A percentile compares a stretch with the other conserved stretches of the same genome.
These are phyloP conservation scores for Scenedesmus sp. DNA, from an alignment of 163 green algal species.

Conservation along the genomic window DNA sequence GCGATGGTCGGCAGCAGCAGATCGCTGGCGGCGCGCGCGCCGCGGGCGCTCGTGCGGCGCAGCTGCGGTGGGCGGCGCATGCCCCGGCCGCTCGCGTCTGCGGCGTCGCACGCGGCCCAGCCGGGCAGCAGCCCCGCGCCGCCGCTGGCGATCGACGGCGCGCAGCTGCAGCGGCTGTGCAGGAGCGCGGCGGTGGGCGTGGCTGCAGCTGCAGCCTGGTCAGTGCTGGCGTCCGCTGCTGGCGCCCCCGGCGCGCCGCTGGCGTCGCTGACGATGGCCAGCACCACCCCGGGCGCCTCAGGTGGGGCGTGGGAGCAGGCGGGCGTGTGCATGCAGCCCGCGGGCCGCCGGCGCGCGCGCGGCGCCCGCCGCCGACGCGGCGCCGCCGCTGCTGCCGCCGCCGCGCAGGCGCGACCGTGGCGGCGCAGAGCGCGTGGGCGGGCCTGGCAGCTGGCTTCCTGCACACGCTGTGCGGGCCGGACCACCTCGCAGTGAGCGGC, in stretches of 20 bases:
- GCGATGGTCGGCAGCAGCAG: too few relatives aligned
- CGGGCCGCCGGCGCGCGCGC: background rate
- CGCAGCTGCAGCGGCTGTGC: conserved; percentile 30
- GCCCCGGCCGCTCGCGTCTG: too few relatives aligned
- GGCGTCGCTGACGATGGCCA: conserved; percentile 44
- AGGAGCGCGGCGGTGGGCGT: conserved; percentile 31
- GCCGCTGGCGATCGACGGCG: too few relatives aligned
- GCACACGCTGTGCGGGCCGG: conserved; percentile 95
- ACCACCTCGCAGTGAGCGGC: conserved; percentile 90
- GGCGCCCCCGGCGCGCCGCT: conserved; percentile 33
- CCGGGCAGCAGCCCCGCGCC: too few relatives aligned
- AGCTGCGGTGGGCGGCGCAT: too few relatives aligned
- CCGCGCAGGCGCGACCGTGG: conserved; percentile 41
- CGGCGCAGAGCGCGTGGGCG: conserved; percentile 62
- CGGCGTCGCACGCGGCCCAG: too few relatives aligned
- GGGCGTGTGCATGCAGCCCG: conserved; percentile 12
- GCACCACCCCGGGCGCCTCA: conserved; percentile 14
- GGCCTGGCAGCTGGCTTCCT: conserved; percentile 93
- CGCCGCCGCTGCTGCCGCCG: background rate
- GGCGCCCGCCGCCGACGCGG: background rate
- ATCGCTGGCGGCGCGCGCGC: too few relatives aligned
- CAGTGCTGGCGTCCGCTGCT: conserved; percentile 22
- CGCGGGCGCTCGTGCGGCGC: too few relatives aligned
- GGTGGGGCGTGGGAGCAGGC: background rate
- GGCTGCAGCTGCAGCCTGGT: conserved; percentile 43